phyloP scores from a whole-genome alignment of 23 red algal species.

The Gracilaria caudata region DNA sequence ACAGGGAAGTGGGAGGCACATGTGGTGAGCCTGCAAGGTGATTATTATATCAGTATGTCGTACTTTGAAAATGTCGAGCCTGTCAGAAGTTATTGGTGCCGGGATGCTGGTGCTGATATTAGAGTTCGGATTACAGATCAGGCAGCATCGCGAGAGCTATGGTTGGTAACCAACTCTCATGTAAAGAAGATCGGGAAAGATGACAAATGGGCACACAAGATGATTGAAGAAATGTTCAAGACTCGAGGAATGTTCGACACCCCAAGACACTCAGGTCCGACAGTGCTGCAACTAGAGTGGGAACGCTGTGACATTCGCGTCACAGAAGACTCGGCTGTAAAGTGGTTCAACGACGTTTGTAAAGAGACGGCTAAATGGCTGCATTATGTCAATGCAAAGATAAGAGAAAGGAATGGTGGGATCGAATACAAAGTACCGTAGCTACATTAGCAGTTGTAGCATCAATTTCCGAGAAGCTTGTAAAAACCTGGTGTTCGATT shows the following conservation, averaged over 20 bases:
- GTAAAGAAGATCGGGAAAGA: neutral
- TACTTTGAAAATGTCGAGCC: neutral
- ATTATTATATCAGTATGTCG: neutral
- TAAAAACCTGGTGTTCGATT: too few relatives aligned
- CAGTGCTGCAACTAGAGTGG: neutral
- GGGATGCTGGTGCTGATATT: neutral
- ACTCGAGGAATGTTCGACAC: neutral
- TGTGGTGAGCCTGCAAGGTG: neutral
- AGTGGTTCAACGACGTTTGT: too few relatives aligned
- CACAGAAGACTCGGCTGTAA: too few relatives aligned
- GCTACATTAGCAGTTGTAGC: too few relatives aligned
- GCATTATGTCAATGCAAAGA: too few relatives aligned
- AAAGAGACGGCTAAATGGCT: too few relatives aligned
- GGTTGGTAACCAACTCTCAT: conserved; percentile 30
- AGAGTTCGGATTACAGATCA: neutral
- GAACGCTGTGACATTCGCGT: neutral
- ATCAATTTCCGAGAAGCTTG: too few relatives aligned
- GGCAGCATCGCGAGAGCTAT: neutral
- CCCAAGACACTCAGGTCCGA: too few relatives aligned
- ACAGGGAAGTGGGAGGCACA: neutral
- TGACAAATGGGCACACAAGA: neutral
- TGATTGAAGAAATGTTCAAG: conserved; percentile 8
- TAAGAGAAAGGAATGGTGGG: too few relatives aligned
- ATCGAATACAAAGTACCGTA: too few relatives aligned
- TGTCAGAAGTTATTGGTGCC: too few relatives aligned